These are phyloP conservation scores for Niebla homalea DNA, from an alignment of 495 filamentous ascomycete species.

Conservation along the genomic window DNA sequence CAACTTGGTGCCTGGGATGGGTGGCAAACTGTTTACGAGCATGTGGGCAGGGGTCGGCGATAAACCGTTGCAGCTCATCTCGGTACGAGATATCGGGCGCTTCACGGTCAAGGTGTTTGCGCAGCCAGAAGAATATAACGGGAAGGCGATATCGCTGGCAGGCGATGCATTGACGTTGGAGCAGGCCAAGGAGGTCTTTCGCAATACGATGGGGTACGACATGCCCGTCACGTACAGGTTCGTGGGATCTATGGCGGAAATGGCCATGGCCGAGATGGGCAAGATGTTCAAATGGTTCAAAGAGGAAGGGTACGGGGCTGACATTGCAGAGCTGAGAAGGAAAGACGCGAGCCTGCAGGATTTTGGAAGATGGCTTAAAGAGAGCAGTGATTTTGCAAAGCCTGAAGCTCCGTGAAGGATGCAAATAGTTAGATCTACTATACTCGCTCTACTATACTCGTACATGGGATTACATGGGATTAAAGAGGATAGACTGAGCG, in stretches of 20 bases:
- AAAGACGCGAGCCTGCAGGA: constrained; percentile 40
- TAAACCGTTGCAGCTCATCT: constrained; percentile 43
- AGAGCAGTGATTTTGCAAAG: constrained; percentile 34
- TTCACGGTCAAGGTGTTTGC: constrained; percentile 52
- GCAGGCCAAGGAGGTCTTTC: constrained; percentile 36
- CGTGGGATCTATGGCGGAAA: constrained; percentile 27
- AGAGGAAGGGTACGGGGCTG: constrained; percentile 44
- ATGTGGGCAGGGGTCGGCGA: constrained; percentile 20
- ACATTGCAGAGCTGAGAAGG: constrained; percentile 39
- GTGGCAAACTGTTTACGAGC: constrained; percentile 44
- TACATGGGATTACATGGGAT: too few species aligned
- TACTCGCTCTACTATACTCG: too few species aligned
- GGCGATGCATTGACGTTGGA: constrained; percentile 45
- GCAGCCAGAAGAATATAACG: constrained; percentile 31
- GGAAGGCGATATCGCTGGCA: constrained; percentile 37
- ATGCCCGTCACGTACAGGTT: constrained; percentile 38
- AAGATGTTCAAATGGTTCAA: constrained; percentile 54
- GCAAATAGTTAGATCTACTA: too few species aligned
- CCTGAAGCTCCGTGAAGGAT: too few species aligned
- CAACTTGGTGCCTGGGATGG: constrained; percentile 43
- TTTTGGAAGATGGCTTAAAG: constrained; percentile 48
- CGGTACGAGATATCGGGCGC: constrained; percentile 46
- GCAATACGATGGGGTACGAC: constrained; percentile 31
- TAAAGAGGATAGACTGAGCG: too few species aligned
- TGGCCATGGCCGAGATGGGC: constrained; percentile 37